A percentile compares a stretch with the other conserved stretches of the same genome.
Evolutionary conservation across 75 land plant species (phyloP).

Genomic region (Cupressus sempervirens): DNA sequence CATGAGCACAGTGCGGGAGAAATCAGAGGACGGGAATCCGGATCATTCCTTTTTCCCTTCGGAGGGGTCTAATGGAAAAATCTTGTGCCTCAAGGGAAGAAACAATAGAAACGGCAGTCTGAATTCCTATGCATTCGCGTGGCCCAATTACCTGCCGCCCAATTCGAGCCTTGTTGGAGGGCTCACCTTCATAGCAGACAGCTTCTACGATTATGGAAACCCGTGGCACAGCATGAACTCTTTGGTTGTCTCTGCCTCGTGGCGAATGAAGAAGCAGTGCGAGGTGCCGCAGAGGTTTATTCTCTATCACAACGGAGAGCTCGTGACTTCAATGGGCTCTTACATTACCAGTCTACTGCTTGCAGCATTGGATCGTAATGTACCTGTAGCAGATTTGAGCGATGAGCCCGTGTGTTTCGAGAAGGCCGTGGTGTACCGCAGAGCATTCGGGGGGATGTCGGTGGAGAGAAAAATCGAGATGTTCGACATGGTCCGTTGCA

Average conservation of each 20-base stretch:
- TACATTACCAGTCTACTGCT: constrained; percentile 29
- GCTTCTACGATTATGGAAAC: constrained; percentile 65
- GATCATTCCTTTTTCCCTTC: constrained; percentile 46
- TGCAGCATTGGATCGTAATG: constrained; percentile 13
- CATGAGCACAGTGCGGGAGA: constrained; percentile 19
- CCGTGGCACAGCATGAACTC: constrained; percentile 72
- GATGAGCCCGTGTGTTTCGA: constrained; percentile 57
- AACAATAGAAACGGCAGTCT: constrained; percentile 46
- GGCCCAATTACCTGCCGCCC: constrained; percentile 35
- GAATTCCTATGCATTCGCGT: constrained; percentile 70
- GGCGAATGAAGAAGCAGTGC: constrained; percentile 42
- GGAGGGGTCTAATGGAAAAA: constrained; percentile 26
- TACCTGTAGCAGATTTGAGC: background rate
- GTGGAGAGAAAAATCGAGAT: constrained; percentile 14
- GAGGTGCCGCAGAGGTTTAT: constrained; percentile 32
- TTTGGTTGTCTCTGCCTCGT: constrained; percentile 43
- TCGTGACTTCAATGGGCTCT: constrained; percentile 23
- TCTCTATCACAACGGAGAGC: constrained; percentile 45
- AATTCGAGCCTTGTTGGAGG: constrained; percentile 44
- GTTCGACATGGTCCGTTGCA: constrained; percentile 47
- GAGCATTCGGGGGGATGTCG: constrained; percentile 38
- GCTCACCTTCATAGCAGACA: constrained; percentile 58
- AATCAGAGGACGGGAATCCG: constrained; percentile 1
- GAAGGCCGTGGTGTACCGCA: constrained; percentile 54
- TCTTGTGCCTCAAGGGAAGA: constrained; percentile 61